Evolutionary conservation across 1,284 basidiomycete genomes (phyloP), one percentile per base, ranked within the genome.

Genomic region (Ustilago curta): DNA sequence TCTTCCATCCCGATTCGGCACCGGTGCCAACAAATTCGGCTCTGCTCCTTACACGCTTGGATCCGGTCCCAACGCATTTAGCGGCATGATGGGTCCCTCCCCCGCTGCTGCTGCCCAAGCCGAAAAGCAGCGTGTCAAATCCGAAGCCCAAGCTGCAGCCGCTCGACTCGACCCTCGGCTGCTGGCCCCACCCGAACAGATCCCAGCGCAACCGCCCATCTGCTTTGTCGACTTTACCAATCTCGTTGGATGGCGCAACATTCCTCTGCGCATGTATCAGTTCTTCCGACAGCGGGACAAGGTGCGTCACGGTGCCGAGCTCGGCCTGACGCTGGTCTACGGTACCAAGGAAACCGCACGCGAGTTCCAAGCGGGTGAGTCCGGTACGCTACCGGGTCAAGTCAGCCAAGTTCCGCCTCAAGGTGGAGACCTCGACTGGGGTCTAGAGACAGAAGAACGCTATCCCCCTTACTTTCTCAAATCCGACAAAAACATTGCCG

Each of bases 221-320:
- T 89, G 95, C 54, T 89, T 97, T 60, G 90, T 97, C 35, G 90
- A 93, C n/a, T 97, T 93, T 86, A 88, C 89, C 58, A 92, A 96
- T 82, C 88, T 92, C 76, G 89, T 97, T 60, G 95, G 96, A 16
- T 90, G 97, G 85, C 88, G 88, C 42, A 93, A 94, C 81, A 91
- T 97, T 68, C 95, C 95, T 5, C 86, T 89, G 73, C 95, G 97
- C 91, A 90, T 97, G 59, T 91, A 90, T 88, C 91, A 91, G 78
- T 96, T 94, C 86, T 98, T 97, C 88, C 95, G 94, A 81, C 91
- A 93, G 83, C 90, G 94, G n/a, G 86, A 90, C 58, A 90, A 91
- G 76, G 93, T 93, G 8, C 88, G 86, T 4, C 86, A 89, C 19
- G 95, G 95, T 42, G 92, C 92, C 18, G 91, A 97, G 76, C 91